These are phyloP conservation scores for Porogramme epimiltina DNA, from an alignment of 1,284 basidiomycete species.

Conservation along the genomic window DNA sequence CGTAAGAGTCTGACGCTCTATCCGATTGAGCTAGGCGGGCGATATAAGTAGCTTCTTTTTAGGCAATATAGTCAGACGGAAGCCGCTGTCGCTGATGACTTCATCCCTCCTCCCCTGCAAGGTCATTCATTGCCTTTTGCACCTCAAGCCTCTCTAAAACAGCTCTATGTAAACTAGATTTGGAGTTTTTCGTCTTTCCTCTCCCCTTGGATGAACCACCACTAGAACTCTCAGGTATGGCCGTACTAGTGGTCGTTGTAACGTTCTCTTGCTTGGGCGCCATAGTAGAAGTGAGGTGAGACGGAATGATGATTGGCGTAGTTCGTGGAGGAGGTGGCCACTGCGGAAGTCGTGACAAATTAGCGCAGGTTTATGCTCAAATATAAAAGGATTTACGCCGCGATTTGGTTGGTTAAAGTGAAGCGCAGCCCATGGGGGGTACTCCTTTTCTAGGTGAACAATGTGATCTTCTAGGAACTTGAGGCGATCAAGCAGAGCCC, in stretches of 20 bases:
- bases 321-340: constrained; percentile 79
- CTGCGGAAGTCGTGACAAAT: constrained; percentile 35
- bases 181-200: constrained; percentile 31
- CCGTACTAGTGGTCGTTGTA: no score
- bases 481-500: constrained; percentile 60
- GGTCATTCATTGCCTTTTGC: constrained; percentile 67
- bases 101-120: constrained; percentile 32
- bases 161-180: constrained; percentile 71
- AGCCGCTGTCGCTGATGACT: not conserved
- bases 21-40: constrained; percentile 87
- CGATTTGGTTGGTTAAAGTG: constrained; percentile 82
- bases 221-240: not conserved
- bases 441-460: constrained; percentile 71
- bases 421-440: constrained; percentile 80
- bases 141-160: constrained; percentile 76
- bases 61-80: not conserved
- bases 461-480: constrained; percentile 76
- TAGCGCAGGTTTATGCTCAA: no score
- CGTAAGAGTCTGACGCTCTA: constrained; percentile 78
- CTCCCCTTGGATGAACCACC: not conserved
- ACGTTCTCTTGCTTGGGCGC: no score
- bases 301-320: constrained; percentile 72
- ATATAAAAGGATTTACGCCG: constrained; percentile 51
- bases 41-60: not conserved
- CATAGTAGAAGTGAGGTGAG: constrained; percentile 49